These are phyloP conservation scores for Chaetomiaceae sp. DNA, from an alignment of 2,329 filamentous ascomycete species.

Conservation along the genomic window DNA sequence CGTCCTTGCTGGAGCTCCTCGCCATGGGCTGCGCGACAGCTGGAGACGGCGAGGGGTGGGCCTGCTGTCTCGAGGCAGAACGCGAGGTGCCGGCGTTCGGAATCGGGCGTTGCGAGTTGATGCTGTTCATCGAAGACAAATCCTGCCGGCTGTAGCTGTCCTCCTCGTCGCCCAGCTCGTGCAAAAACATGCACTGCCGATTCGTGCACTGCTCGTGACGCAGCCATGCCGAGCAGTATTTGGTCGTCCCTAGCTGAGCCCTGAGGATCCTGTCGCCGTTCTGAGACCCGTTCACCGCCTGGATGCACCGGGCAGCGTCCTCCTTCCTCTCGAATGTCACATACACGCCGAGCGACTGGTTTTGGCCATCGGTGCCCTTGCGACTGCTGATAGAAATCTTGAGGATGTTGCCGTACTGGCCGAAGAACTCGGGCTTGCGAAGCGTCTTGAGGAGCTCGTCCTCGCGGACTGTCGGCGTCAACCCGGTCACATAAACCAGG, in stretches of 20 bases:
- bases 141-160: constrained; percentile 95
- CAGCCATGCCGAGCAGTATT: constrained; percentile 96
- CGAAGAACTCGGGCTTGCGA: constrained; percentile 88
- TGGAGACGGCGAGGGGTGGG: constrained; percentile 36
- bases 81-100: constrained; percentile 49
- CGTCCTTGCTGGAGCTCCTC: constrained; percentile 74
- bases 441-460: constrained; percentile 88
- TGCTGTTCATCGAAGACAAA: constrained; percentile 88
- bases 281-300: constrained; percentile 83
- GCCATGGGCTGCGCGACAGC: constrained; percentile 61
- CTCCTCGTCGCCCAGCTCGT: constrained; percentile 96
- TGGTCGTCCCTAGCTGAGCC: constrained; percentile 82
- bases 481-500: constrained; percentile 92
- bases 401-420: constrained; percentile 96
- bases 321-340: constrained; percentile 94
- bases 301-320: constrained; percentile 85
- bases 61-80: constrained; percentile 50
- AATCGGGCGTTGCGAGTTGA: constrained; percentile 70
- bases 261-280: constrained; percentile 84
- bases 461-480: constrained; percentile 87
- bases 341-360: constrained; percentile 91
- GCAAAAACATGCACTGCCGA: constrained; percentile 94
- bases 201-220: constrained; percentile 94
- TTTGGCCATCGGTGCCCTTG: constrained; percentile 69
- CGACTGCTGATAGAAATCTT: constrained; percentile 98